Conservation (phyloP, 306 rosid genomes). For the Echinosophora koreensis region DNA sequence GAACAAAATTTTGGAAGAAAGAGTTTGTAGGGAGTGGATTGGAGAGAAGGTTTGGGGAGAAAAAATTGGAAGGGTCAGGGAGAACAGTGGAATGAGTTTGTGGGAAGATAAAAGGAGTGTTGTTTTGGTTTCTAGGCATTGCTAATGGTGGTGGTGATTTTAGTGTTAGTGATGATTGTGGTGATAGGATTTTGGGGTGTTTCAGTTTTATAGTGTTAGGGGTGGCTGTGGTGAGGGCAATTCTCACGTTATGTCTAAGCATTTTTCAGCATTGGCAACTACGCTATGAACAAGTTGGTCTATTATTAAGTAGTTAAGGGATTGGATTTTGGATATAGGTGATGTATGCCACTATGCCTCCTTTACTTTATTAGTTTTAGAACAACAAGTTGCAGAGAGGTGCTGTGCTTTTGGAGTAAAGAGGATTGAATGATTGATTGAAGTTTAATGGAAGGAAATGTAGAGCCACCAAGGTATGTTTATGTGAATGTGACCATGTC, state of each 20-base stretch:
- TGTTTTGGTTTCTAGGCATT: neutral
- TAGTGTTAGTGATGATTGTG: slow-evolving; percentile 28
- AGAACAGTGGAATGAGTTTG: slow-evolving; percentile 66
- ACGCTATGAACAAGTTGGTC: slow-evolving; percentile 31
- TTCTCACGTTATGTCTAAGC: neutral
- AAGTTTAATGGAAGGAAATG: slow-evolving; percentile 24
- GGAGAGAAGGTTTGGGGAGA: slow-evolving; percentile 66
- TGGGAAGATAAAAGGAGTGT: slow-evolving; percentile 72
- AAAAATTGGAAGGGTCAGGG: slow-evolving; percentile 90
- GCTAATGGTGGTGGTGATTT: slow-evolving; percentile 6
- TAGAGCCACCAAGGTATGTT: neutral
- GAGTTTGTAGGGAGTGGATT: slow-evolving; percentile 89
- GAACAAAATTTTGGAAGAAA: slow-evolving; percentile 85
- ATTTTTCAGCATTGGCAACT: slow-evolving; percentile 19
- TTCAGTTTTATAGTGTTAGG: slow-evolving; percentile 30
- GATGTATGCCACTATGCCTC: neutral
- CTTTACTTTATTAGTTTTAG: slow-evolving; percentile 22
- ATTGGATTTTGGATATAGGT: neutral
- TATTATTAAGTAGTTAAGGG: neutral
- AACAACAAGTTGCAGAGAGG: slow-evolving; percentile 24
- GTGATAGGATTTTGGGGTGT: neutral
- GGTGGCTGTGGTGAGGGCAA: neutral
- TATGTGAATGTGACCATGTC: neutral
- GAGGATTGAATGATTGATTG: slow-evolving; percentile 40
- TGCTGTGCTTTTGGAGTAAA: slow-evolving; percentile 38